Conservation (phyloP, 345 rosid species). For the Toxicodendron radicans region DNA sequence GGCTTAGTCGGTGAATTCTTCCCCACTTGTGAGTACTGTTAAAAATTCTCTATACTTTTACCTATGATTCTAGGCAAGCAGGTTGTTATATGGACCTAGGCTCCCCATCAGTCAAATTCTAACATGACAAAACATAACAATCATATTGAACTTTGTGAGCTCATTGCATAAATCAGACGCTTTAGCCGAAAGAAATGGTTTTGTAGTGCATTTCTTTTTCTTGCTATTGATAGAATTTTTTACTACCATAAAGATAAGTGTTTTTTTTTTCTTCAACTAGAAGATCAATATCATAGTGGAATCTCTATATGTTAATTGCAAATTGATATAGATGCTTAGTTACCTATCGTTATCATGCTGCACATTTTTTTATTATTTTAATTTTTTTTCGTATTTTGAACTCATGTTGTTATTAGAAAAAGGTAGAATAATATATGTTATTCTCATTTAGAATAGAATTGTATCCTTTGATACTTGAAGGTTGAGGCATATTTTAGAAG, state of each 20-base stretch:
- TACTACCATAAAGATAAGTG: conserved; percentile 15
- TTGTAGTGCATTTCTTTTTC: conserved; percentile 41
- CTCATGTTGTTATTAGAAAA: conserved; percentile 11
- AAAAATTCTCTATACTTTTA: conserved; percentile 20
- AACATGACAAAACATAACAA: conserved; percentile 26
- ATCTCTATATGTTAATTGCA: conserved; percentile 18
- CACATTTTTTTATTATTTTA: background rate
- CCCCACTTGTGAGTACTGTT: conserved; percentile 17
- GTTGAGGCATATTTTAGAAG: conserved; percentile 16
- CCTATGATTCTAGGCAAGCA: conserved; percentile 23
- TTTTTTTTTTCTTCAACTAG: conserved; percentile 36
- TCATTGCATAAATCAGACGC: conserved; percentile 36
- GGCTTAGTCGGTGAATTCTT: conserved; percentile 19
- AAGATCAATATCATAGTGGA: conserved; percentile 27
- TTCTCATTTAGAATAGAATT: conserved; percentile 17
- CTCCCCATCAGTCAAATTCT: conserved; percentile 22
- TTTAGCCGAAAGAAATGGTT: conserved; percentile 51
- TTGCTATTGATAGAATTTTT: conserved; percentile 31
- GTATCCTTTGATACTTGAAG: conserved; percentile 12
- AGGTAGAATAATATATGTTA: conserved; percentile 7
- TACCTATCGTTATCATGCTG: conserved; percentile 20
- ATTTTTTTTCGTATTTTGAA: background rate
- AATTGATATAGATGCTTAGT: conserved; percentile 16
- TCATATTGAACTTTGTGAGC: conserved; percentile 33
- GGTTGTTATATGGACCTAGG: conserved; percentile 27